Conservation (phyloP, 2,329 filamentous ascomycete species). For the Fusarium sp. region DNA sequence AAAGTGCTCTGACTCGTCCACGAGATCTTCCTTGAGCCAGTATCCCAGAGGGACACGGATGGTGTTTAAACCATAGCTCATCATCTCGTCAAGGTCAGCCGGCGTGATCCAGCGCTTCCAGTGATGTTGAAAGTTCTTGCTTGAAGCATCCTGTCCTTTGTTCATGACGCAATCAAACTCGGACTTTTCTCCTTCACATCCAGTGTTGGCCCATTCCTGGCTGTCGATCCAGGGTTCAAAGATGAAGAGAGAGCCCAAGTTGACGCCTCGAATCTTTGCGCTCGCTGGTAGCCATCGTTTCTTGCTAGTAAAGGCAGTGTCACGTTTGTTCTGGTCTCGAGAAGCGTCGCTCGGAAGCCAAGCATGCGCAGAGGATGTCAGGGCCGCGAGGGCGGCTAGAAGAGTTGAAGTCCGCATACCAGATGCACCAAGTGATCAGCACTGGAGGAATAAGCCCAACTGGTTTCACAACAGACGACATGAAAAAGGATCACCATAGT, state of each 20-base stretch:
- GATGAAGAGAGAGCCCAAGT: slow-evolving; percentile 62
- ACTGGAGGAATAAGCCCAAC: background rate
- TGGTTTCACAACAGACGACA: background rate
- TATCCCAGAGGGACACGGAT: slow-evolving; percentile 64
- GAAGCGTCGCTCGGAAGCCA: slow-evolving; percentile 29
- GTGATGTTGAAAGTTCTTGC: slow-evolving; percentile 59
- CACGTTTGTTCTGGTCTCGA: too few relatives aligned
- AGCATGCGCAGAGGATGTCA: slow-evolving; percentile 29
- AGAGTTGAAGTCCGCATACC: slow-evolving; percentile 23
- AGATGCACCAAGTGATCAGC: background rate
- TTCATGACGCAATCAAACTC: slow-evolving; percentile 64
- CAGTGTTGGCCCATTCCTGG: slow-evolving; percentile 57
- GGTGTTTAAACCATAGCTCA: slow-evolving; percentile 60
- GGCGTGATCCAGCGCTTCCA: slow-evolving; percentile 61
- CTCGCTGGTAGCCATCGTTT: slow-evolving; percentile 30
- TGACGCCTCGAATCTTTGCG: slow-evolving; percentile 63
- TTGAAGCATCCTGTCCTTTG: slow-evolving; percentile 57
- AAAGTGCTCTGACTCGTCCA: slow-evolving; percentile 61
- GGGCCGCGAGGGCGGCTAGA: slow-evolving; percentile 19
- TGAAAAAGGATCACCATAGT: background rate
- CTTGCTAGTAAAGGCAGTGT: background rate
- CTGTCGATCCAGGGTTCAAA: slow-evolving; percentile 63
- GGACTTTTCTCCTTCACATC: slow-evolving; percentile 55
- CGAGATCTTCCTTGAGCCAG: slow-evolving; percentile 62
- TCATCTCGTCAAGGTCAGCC: slow-evolving; percentile 59